Evolutionary conservation across 768 basidiomycete genomes (phyloP).

Genomic region (Suillus variegatus): DNA sequence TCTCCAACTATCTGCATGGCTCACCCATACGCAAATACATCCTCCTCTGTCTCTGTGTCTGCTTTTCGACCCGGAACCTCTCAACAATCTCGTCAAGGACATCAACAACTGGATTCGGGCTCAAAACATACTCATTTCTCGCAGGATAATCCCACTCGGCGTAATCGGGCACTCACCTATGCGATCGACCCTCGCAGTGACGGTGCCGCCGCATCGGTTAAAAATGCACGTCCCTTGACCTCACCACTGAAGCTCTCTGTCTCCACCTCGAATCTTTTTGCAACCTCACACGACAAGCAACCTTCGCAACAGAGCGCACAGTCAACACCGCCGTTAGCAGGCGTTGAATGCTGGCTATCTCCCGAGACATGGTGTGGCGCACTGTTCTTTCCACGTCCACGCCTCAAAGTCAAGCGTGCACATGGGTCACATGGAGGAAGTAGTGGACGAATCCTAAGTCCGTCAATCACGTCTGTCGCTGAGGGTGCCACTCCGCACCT

Average conservation of each 20-base stretch:
- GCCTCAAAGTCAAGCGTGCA: conserved; percentile 55
- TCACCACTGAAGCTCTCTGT: conserved; percentile 50
- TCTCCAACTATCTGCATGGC: conserved; percentile 26
- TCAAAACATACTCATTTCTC: conserved; percentile 13
- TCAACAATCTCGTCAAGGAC: conserved; percentile 21
- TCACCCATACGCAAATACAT: conserved; percentile 57
- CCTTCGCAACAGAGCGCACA: conserved; percentile 19
- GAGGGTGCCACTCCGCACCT: conserved; percentile 17
- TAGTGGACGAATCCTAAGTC: conserved; percentile 45
- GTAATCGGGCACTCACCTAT: conserved; percentile 1
- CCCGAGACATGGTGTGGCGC: conserved; percentile 86
- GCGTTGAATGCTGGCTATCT: conserved; percentile 65
- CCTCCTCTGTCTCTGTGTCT: conserved; percentile 24
- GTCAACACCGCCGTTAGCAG: conserved; percentile 26
- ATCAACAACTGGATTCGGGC: conserved; percentile 14
- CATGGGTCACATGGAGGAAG: conserved; percentile 17
- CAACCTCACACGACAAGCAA: conserved; percentile 12
- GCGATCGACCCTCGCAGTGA: not conserved
- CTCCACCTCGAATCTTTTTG: conserved; percentile 67
- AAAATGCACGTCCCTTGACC: not conserved
- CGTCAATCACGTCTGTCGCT: conserved; percentile 47
- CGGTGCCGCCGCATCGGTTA: not conserved
- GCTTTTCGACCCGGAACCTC: conserved; percentile 24
- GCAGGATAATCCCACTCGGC: not conserved
- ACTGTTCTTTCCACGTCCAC: conserved; percentile 71